A percentile compares a stretch with the other conserved stretches of the same genome.
phyloP scores from a whole-genome alignment of 106 monocot genomes.

The Dactylorhiza incarnata region DNA sequence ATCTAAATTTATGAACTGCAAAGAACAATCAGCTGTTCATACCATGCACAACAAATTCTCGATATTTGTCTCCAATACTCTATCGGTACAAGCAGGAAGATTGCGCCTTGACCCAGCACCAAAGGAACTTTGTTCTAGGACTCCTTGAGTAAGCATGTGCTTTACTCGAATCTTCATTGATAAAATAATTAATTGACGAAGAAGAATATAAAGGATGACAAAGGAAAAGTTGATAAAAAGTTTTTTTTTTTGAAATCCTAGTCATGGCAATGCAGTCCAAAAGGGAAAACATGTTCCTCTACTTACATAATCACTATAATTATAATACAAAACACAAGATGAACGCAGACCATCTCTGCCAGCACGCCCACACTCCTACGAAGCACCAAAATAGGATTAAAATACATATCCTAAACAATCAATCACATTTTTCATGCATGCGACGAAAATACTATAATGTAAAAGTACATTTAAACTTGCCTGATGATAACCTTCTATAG shows the following conservation, averaged over 20 bases:
- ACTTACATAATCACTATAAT: slow-evolving; percentile 91
- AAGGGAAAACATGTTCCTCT: neutral
- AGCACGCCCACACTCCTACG: slow-evolving; percentile 95
- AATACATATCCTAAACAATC: neutral
- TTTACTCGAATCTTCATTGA: slow-evolving; percentile 79
- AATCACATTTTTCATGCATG: slow-evolving; percentile 2
- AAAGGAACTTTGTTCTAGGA: slow-evolving; percentile 54
- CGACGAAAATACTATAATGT: neutral
- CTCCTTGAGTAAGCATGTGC: slow-evolving; percentile 93
- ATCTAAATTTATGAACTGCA: neutral
- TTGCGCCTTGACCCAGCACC: slow-evolving; percentile 27
- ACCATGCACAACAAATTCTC: slow-evolving; percentile 91
- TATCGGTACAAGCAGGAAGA: slow-evolving; percentile 27
- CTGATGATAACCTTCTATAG: slow-evolving; percentile 99
- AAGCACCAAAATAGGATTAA: slow-evolving; percentile 1
- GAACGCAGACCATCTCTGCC: slow-evolving; percentile 87
- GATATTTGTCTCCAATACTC: slow-evolving; percentile 71
- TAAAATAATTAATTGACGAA: neutral
- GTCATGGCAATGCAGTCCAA: neutral
- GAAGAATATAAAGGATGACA: neutral
- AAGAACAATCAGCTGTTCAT: slow-evolving; percentile 10
- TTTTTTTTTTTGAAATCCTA: neutral
- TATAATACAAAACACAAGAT: slow-evolving; percentile 88
- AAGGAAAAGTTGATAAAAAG: neutral
- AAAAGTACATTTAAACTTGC: slow-evolving; percentile 19